Evolutionary conservation across 2,329 filamentous ascomycete species (phyloP), one percentile per base, ranked within the genome.

Genomic region (Dendrostoma leiphaemia): DNA sequence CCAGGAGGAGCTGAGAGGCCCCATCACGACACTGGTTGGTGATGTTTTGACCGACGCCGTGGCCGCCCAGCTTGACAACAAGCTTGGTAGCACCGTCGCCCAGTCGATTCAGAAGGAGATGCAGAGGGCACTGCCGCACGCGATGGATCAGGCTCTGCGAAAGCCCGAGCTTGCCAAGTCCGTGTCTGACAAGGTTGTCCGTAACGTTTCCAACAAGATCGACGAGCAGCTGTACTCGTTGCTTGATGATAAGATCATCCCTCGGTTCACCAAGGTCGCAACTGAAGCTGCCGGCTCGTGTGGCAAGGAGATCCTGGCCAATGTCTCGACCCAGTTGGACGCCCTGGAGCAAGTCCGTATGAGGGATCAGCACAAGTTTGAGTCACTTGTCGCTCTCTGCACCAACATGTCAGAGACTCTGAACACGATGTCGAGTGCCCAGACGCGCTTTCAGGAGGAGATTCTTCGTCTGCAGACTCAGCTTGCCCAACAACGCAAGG

Each of bases 11-110:
- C 90, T 96, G 60, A 82, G 90, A 58, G 80, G 85, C 52, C 80
- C 85, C 13, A 83, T 97, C 41, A 76, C 96, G 49, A 93, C 94
- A 10, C 78, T 85, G 29, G 75, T 97, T 53, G 81, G 85, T 37
- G 80, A 85, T 48, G 78, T 86, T 38, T 84, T 89, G 13, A 79
- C 83, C 41, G 82, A 84, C 58, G 81, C 86, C 4, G 78, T 96
- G 26, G 82, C 87, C 51, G 86, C 88, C 58, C 85, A 90, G 66
- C 77, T 97, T 23, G 80, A 83, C 53, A 79, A 82, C 59, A 84
- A 84, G 57, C 73, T 97, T 52, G 81, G 83, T 60, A 79, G 83
- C 46, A 80, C 88, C 49, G 71, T 95, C 35, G 78, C 83, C n/a
- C 78, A 80, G 37, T 76, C 80, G 29, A 21, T 51, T 6, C 84